Base-by-base conservation (phyloP, 2,329 filamentous ascomycete species). In the Exophiala phaeomuriformis region DNA sequence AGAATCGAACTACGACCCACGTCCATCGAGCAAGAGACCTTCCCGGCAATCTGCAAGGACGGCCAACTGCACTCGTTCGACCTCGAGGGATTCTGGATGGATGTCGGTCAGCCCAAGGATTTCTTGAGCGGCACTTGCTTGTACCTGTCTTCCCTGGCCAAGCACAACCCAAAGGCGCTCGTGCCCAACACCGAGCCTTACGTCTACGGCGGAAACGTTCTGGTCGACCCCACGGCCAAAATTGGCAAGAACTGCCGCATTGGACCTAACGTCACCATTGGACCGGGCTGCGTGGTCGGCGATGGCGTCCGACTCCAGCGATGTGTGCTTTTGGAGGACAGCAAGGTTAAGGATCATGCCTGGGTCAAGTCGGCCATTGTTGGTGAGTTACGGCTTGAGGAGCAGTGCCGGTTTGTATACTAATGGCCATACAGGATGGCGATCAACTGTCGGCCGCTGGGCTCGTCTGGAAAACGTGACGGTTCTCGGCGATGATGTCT, bases 291-390 rank as follows among this genome's bases (percentile, higher is more conserved):
- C 42, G 84, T 95, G 44, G 80, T 98, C 54, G 91, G 91, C 51
- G 91, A 98, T 62, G 93, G 91, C 68, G 93, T 96, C 40, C 84
- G 91, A 64, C 80, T 98, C 62, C 91, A 97, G 75, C 85, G 93
- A 65, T 95, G 88, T 67, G 93, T 97, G 28, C 75, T 98, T 52
- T 80, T 98, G 61, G 81, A 85, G 58, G 87, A 88, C 66, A 89
- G 86, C 74, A 95, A 94, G 77, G 85, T 96, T 73, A 96, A 96
- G 81, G 93, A 98, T 70, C 91, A 98, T 71, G 93, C 93, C 45
- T 97, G 91, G 91, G 82, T 98, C 72, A 97, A 97, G 83, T 94
- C 88, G 69, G 93, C 91, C 65, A 97, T 98, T 70, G 90, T 97
- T 49, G 91, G 57, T 59, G 30, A 45, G 57, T 59, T 30, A 12